These are phyloP conservation scores for Phytopythium litorale DNA, from an alignment of 352 stramenopile genomes.

Conservation along the genomic window DNA sequence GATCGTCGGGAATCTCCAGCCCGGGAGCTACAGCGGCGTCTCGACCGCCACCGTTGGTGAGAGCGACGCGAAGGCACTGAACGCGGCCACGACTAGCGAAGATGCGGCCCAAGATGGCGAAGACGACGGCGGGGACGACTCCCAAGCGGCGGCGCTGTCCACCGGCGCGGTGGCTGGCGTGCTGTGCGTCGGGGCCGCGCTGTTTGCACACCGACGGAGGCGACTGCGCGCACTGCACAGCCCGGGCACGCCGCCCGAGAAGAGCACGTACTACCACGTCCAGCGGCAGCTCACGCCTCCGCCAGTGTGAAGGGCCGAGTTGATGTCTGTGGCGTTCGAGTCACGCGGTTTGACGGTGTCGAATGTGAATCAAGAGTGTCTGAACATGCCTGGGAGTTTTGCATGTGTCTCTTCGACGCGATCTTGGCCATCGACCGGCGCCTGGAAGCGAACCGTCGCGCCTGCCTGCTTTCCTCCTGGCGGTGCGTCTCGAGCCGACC, in stretches of 20 bases:
- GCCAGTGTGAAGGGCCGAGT: background rate
- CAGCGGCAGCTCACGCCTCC: conserved; percentile 11
- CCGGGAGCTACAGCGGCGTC: conserved; percentile 4
- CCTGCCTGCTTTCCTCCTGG: background rate
- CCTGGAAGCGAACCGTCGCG: conserved; percentile 1
- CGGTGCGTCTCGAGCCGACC: background rate
- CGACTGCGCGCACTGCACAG: background rate
- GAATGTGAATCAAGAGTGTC: background rate
- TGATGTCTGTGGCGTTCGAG: background rate
- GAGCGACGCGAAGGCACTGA: conserved; percentile 2
- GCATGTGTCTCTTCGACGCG: conserved; percentile 1
- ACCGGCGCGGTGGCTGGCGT: conserved; percentile 8
- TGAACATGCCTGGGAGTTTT: background rate
- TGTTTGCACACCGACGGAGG: conserved; percentile 12
- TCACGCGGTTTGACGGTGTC: background rate
- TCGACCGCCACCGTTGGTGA: conserved; percentile 4
- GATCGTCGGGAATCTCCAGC: conserved; percentile 12
- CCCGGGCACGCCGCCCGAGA: conserved; percentile 13
- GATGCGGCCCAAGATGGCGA: conserved; percentile 6
- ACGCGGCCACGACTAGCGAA: background rate
- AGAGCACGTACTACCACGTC: conserved; percentile 21
- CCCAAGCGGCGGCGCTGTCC: conserved; percentile 1
- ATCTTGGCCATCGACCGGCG: background rate
- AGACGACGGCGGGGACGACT: background rate
- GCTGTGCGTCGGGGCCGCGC: conserved; percentile 13